Conservation (phyloP, 768 basidiomycete species). For the Hemileccinum impolitum region DNA sequence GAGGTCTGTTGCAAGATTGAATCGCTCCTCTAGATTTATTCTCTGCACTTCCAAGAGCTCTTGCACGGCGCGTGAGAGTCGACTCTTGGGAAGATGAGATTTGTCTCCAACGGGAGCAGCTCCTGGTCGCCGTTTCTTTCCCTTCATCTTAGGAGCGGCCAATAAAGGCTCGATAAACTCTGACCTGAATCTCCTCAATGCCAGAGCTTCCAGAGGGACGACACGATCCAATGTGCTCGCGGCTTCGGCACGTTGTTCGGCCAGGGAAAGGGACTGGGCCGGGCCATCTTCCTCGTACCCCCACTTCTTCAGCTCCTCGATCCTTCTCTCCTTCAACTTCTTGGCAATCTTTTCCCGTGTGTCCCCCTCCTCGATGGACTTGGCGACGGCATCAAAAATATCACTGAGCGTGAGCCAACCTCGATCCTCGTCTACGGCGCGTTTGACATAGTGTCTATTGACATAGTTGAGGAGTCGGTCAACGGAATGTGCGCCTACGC, state of each 20-base stretch:
- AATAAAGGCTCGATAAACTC: conserved; percentile 71
- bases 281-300: conserved; percentile 56
- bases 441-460: conserved; percentile 69
- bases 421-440: conserved; percentile 72
- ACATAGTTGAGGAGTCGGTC: conserved; percentile 74
- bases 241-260: conserved; percentile 72
- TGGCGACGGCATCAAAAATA: conserved; percentile 58
- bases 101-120: conserved; percentile 40
- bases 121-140: conserved; percentile 45
- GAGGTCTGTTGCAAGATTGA: conserved; percentile 47
- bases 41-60: conserved; percentile 55
- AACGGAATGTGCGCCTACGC: conserved; percentile 61
- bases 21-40: conserved; percentile 44
- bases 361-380: conserved; percentile 47
- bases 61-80: conserved; percentile 66
- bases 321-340: conserved; percentile 54
- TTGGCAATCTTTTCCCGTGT: conserved; percentile 59
- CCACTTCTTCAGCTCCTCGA: conserved; percentile 69
- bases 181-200: conserved; percentile 66
- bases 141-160: conserved; percentile 61
- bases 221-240: conserved; percentile 66
- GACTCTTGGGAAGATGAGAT: conserved; percentile 52
- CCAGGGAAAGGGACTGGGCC: conserved; percentile 45
- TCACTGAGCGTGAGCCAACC: conserved; percentile 74
- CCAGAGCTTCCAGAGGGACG: conserved; percentile 60